A percentile compares a stretch with the other conserved stretches of the same genome.
Conservation (phyloP, 805 yeast species). For the Candida germanica region DNA sequence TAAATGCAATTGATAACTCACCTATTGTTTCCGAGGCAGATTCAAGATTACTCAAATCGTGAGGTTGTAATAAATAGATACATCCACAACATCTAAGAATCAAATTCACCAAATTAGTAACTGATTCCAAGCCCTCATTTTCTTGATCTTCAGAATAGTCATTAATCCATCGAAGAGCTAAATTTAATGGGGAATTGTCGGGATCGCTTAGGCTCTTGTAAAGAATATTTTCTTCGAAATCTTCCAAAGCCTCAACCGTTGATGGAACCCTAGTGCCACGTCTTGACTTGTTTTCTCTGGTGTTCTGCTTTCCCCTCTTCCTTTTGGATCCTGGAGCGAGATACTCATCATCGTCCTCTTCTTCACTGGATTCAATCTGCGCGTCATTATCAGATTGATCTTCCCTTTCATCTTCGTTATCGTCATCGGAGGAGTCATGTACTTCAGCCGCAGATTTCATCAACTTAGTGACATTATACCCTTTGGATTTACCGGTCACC, state of each 20-base stretch:
- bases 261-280: background rate
- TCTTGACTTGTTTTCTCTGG: conserved; percentile 3
- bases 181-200: conserved; percentile 28
- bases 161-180: conserved; percentile 41
- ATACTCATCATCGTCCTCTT: conserved; percentile 4
- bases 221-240: conserved; percentile 29
- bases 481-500: no score
- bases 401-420: background rate
- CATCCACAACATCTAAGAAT: conserved; percentile 73
- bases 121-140: conserved; percentile 39
- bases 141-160: conserved; percentile 26
- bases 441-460: no score
- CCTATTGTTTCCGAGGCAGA: conserved; percentile 70
- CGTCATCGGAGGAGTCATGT: no score
- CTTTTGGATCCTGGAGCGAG: conserved; percentile 1
- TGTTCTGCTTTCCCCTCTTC: background rate
- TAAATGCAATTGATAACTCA: conserved; percentile 65
- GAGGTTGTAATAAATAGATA: conserved; percentile 60
- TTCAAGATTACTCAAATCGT: conserved; percentile 70
- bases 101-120: conserved; percentile 65
- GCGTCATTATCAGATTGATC: conserved; percentile 1
- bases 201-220: conserved; percentile 29
- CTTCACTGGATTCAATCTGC: conserved; percentile 4
- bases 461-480: no score
- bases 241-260: conserved; percentile 10